A percentile compares a stretch with the other conserved stretches of the same genome.
phyloP scores from a whole-genome alignment of 176 grass and related monocot species.

The Ananas comosus region DNA sequence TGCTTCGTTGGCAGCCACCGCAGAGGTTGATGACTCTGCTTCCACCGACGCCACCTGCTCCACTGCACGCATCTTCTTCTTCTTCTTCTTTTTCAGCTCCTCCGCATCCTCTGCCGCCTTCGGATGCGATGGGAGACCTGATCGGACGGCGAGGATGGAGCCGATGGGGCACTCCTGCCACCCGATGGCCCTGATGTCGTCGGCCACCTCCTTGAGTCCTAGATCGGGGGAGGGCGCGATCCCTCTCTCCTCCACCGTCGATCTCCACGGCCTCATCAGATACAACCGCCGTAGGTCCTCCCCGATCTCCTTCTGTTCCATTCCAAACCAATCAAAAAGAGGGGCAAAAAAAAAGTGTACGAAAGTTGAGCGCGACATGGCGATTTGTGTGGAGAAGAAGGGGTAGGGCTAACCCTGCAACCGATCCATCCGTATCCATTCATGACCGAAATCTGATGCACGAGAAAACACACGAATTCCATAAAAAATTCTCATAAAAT shows the following conservation, averaged over 20 bases:
- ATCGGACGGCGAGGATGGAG: neutral
- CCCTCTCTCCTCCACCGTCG: neutral
- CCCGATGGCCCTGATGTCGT: constrained; percentile 7
- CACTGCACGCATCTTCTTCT: no score
- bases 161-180: constrained; percentile 12
- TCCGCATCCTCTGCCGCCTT: neutral
- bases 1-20: no score
- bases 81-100: no score
- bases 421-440: neutral
- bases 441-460: neutral
- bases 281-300: neutral
- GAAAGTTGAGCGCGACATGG: no score
- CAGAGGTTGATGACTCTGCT: no score
- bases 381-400: neutral
- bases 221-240: neutral
- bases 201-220: neutral
- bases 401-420: neutral
- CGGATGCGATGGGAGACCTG: neutral
- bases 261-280: constrained; percentile 2
- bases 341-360: neutral
- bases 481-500: neutral
- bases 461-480: neutral
- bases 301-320: constrained; percentile 3
- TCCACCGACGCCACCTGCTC: no score
- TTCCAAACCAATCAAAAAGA: neutral